Conservation (phyloP, 306 rosid genomes). For the Cicer yamashitae region DNA sequence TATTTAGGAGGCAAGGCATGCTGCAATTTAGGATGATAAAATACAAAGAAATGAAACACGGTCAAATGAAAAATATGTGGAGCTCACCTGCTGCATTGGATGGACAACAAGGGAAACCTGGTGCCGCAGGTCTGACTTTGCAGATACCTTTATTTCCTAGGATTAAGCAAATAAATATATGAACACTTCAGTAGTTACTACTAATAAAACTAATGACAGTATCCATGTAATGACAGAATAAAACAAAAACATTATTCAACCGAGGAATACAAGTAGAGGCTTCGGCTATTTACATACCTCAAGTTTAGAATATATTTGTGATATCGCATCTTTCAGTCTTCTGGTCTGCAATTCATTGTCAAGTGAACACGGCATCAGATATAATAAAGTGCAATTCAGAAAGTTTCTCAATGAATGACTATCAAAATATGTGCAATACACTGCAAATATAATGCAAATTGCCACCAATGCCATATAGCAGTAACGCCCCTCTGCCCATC, state of each 20-base stretch:
- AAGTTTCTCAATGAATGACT: slow-evolving; percentile 3
- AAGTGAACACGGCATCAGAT: slow-evolving; percentile 43
- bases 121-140: slow-evolving; percentile 81
- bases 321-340: slow-evolving; percentile 93
- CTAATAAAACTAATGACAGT: slow-evolving; percentile 10
- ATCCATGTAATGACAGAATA: slow-evolving; percentile 20
- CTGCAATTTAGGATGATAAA: slow-evolving; percentile 22
- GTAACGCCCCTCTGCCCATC: slow-evolving; percentile 13
- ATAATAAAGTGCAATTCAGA: slow-evolving; percentile 37
- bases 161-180: slow-evolving; percentile 38
- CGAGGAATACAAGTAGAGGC: slow-evolving; percentile 15
- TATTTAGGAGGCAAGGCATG: slow-evolving; percentile 24
- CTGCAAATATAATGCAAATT: slow-evolving; percentile 14
- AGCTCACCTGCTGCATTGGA: slow-evolving; percentile 94
- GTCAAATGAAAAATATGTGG: slow-evolving; percentile 27
- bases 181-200: slow-evolving; percentile 10
- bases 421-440: slow-evolving; percentile 9
- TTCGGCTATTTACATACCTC: slow-evolving; percentile 62
- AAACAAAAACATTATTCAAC: slow-evolving; percentile 21
- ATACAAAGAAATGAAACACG: slow-evolving; percentile 22
- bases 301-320: slow-evolving; percentile 83
- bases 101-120: slow-evolving; percentile 91
- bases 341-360: slow-evolving; percentile 61
- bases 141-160: slow-evolving; percentile 86
- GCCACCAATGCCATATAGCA: slow-evolving; percentile 35